These are phyloP conservation scores for Tolypocladium ovalisporum DNA, from an alignment of 2,329 filamentous ascomycete species.

Conservation along the genomic window DNA sequence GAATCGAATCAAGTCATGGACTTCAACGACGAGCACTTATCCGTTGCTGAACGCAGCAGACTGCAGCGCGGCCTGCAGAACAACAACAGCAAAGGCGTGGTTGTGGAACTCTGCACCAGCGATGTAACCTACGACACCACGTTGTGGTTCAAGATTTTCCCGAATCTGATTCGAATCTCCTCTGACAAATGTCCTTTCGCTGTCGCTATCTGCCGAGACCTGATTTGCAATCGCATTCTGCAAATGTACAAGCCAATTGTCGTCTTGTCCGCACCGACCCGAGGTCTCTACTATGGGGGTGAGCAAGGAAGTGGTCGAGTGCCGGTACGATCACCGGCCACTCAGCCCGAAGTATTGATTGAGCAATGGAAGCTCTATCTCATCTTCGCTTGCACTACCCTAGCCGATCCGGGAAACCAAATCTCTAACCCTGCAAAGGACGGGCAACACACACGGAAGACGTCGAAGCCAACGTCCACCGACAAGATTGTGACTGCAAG, in stretches of 20 bases:
- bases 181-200: slow-evolving; percentile 88
- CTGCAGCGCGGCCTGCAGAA: slow-evolving; percentile 83
- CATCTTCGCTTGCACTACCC: slow-evolving; percentile 91
- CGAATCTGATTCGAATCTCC: slow-evolving; percentile 82
- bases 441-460: slow-evolving; percentile 68
- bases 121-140: slow-evolving; percentile 91
- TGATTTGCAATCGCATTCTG: slow-evolving; percentile 83
- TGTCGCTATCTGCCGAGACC: slow-evolving; percentile 78
- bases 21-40: slow-evolving; percentile 83
- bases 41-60: slow-evolving; percentile 83
- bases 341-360: slow-evolving; percentile 75
- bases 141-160: slow-evolving; percentile 96
- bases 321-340: slow-evolving; percentile 47
- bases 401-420: slow-evolving; percentile 68
- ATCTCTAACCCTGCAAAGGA: slow-evolving; percentile 31
- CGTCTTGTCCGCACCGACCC: slow-evolving; percentile 61
- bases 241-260: slow-evolving; percentile 87
- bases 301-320: slow-evolving; percentile 44
- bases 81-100: slow-evolving; percentile 69
- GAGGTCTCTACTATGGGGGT: slow-evolving; percentile 53
- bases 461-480: slow-evolving; percentile 56
- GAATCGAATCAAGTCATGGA: slow-evolving; percentile 83
- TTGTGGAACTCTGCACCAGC: slow-evolving; percentile 91
- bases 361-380: slow-evolving; percentile 98
- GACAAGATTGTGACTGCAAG: slow-evolving; percentile 80